Conservation (phyloP, 2,329 filamentous ascomycete genomes). For the Coccinonectria pachysandricola region DNA sequence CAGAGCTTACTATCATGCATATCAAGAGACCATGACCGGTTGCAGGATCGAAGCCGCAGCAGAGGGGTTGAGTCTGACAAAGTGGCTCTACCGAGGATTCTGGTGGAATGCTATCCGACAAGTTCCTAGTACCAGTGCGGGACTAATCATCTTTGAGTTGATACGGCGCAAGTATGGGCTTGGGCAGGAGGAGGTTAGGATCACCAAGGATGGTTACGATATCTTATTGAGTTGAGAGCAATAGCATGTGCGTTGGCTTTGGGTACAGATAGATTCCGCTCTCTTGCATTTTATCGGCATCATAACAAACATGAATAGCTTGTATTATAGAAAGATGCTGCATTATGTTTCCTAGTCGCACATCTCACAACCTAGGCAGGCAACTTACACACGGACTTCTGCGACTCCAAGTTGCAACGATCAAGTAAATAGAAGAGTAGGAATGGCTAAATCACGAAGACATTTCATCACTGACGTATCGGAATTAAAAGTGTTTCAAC, state of each 20-base stretch:
- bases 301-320: too few relatives aligned
- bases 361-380: too few relatives aligned
- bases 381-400: too few relatives aligned
- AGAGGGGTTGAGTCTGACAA: constrained; percentile 44
- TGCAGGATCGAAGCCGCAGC: constrained; percentile 46
- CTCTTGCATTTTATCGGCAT: too few relatives aligned
- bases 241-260: too few relatives aligned
- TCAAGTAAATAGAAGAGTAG: too few relatives aligned
- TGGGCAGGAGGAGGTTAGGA: constrained; percentile 50
- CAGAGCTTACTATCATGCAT: constrained; percentile 59
- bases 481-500: constrained; percentile 12
- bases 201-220: constrained; percentile 60
- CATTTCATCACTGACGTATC: not conserved
- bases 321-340: too few relatives aligned
- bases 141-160: constrained; percentile 69
- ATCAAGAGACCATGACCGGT: constrained; percentile 54
- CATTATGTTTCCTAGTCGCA: too few relatives aligned
- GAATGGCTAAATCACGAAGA: too few relatives aligned
- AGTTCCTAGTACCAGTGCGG: constrained; percentile 67
- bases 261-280: too few relatives aligned
- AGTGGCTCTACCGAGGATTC: constrained; percentile 63
- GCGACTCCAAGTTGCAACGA: too few relatives aligned
- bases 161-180: constrained; percentile 62
- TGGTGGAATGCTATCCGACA: constrained; percentile 63
- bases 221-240: constrained; percentile 44